Evolutionary conservation across 2,329 filamentous ascomycete species (phyloP).

Genomic region (Chalaropsis ovoidea): DNA sequence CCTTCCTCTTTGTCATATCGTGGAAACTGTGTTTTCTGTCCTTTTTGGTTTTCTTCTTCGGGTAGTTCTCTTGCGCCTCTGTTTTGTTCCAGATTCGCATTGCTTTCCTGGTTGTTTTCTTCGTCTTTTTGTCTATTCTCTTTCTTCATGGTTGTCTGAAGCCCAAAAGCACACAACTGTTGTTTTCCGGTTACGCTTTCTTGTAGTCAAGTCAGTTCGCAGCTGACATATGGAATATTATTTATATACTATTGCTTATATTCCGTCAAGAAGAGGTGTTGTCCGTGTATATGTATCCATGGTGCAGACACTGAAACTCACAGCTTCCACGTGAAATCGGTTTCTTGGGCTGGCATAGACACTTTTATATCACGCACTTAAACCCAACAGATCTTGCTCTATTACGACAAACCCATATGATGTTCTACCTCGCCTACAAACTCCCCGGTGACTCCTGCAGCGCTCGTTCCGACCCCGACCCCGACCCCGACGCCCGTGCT

Average conservation of each 20-base stretch:
- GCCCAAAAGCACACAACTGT: conserved; percentile 1
- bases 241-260: neutral
- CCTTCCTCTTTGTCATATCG: neutral
- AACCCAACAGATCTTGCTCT: too few species aligned
- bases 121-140: neutral
- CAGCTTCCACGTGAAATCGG: too few species aligned
- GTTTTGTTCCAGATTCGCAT: conserved; percentile 14
- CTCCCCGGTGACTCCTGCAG: too few species aligned
- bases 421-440: too few species aligned
- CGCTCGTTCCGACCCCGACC: neutral
- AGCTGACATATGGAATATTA: neutral
- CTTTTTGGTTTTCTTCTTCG: neutral
- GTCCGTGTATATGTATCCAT: neutral
- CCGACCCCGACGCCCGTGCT: neutral
- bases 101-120: neutral
- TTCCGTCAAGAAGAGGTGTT: neutral
- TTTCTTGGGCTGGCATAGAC: too few species aligned
- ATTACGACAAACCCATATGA: too few species aligned
- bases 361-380: too few species aligned
- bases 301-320: too few species aligned
- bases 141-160: conserved; percentile 7
- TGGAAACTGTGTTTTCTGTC: conserved; percentile 6
- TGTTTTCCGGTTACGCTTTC: neutral
- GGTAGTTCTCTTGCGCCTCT: neutral
- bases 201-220: neutral